Conservation (phyloP, 805 yeast species). For the Saturnispora sekii region DNA sequence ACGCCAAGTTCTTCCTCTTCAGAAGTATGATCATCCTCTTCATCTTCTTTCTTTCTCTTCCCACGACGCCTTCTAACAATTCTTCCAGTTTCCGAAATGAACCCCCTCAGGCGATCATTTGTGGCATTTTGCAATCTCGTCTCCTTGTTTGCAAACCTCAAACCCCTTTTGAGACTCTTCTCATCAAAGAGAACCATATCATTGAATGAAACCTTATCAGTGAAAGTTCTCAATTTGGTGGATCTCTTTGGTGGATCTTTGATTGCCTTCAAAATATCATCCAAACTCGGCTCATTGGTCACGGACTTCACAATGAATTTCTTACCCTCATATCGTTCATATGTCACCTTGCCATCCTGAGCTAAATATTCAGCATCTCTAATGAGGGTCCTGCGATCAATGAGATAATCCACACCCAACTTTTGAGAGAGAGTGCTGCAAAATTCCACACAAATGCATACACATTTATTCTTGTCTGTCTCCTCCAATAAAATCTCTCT, state of each 20-base stretch:
- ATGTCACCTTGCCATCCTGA: constrained; percentile 19
- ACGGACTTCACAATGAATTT: constrained; percentile 12
- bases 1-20: not conserved
- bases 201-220: constrained; percentile 8
- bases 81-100: constrained; percentile 7
- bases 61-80: not conserved
- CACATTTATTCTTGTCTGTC: constrained; percentile 36
- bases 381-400: constrained; percentile 47
- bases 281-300: constrained; percentile 14
- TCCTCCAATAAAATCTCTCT: constrained; percentile 28
- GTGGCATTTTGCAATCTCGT: constrained; percentile 8
- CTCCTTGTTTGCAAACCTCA: constrained; percentile 11
- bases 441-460: constrained; percentile 33
- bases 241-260: not conserved
- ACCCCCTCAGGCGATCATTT: not conserved
- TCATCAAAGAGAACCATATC: constrained; percentile 7
- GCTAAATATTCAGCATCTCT: constrained; percentile 34
- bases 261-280: constrained; percentile 6
- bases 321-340: constrained; percentile 8
- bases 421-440: constrained; percentile 31
- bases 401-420: constrained; percentile 29
- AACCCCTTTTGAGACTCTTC: constrained; percentile 6
- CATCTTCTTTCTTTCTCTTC: constrained; percentile 4
- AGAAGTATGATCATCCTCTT: not conserved
- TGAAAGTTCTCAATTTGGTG: constrained; percentile 6